Conservation (phyloP, 1,139 yeast species). For the Yamadazyma dushanensis region DNA sequence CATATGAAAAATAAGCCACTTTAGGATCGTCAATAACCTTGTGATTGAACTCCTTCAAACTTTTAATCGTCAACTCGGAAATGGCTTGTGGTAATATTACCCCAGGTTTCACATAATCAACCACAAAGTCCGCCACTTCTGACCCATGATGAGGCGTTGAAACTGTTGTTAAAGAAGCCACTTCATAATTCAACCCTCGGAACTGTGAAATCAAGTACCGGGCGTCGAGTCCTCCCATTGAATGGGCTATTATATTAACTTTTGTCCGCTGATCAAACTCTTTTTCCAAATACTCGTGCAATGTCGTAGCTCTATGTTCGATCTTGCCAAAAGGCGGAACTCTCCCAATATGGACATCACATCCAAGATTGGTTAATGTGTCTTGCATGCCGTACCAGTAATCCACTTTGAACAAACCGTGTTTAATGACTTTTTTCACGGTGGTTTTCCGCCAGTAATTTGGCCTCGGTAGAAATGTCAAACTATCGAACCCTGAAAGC, state of each 20-base stretch:
- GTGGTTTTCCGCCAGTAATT: slow-evolving; percentile 13
- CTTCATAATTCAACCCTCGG: slow-evolving; percentile 47
- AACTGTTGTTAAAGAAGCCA: slow-evolving; percentile 75
- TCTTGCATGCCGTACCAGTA: slow-evolving; percentile 83
- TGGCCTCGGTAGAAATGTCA: slow-evolving; percentile 47
- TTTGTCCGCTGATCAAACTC: slow-evolving; percentile 45
- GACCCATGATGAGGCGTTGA: slow-evolving; percentile 91
- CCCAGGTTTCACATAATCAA: slow-evolving; percentile 29
- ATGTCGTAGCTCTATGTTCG: slow-evolving; percentile 60
- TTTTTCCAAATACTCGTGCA: slow-evolving; percentile 53
- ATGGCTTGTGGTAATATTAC: slow-evolving; percentile 43
- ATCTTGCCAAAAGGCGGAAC: slow-evolving; percentile 86
- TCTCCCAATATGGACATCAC: slow-evolving; percentile 67
- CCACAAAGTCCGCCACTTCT: slow-evolving; percentile 73
- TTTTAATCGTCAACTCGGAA: slow-evolving; percentile 59
- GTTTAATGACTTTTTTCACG: slow-evolving; percentile 14
- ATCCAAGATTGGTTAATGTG: slow-evolving; percentile 60
- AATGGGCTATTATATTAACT: slow-evolving; percentile 81
- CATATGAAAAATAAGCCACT: slow-evolving; percentile 80
- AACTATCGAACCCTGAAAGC: slow-evolving; percentile 72
- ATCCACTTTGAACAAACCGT: slow-evolving; percentile 37
- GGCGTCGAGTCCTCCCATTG: slow-evolving; percentile 93
- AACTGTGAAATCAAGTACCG: slow-evolving; percentile 68
- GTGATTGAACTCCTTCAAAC: slow-evolving; percentile 55
- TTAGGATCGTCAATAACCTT: slow-evolving; percentile 53